phyloP scores from a whole-genome alignment of 192 early-diverging fungal species.

The Kickxella alabastrina region DNA sequence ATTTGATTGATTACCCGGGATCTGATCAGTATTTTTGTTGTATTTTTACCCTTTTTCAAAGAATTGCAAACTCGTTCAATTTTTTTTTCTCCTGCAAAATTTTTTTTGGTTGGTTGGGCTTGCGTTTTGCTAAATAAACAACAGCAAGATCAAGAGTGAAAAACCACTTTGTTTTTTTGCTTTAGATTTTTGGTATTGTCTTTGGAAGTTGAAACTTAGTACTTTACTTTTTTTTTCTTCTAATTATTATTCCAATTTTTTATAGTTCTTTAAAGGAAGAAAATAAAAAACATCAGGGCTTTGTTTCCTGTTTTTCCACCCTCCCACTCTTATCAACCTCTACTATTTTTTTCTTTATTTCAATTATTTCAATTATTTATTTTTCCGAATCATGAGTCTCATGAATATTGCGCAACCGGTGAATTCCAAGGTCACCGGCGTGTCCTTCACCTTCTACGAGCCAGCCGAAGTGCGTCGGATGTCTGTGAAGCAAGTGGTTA shows the following conservation, averaged over 20 bases:
- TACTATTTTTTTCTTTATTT: background rate
- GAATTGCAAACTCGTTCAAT: too few relatives aligned
- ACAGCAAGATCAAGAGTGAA: too few relatives aligned
- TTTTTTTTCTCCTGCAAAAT: too few relatives aligned
- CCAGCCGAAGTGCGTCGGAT: slow-evolving; percentile 83
- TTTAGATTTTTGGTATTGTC: background rate
- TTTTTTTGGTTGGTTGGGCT: too few relatives aligned
- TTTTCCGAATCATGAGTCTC: background rate
- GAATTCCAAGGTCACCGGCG: slow-evolving; percentile 73
- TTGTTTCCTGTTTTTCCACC: slow-evolving; percentile 1
- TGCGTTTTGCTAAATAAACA: too few relatives aligned
- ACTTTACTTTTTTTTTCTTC: background rate
- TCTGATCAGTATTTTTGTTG: too few relatives aligned
- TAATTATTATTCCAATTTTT: slow-evolving; percentile 1
- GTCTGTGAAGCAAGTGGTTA: slow-evolving; percentile 91
- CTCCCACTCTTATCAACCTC: background rate
- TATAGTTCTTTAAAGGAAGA: too few relatives aligned
- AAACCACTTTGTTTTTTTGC: too few relatives aligned
- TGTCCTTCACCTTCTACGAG: slow-evolving; percentile 90
- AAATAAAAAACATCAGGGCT: too few relatives aligned
- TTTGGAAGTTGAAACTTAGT: background rate
- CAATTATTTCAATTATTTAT: too few relatives aligned
- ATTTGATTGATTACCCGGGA: too few relatives aligned
- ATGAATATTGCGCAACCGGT: slow-evolving; percentile 88
- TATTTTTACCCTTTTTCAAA: too few relatives aligned